A percentile compares a stretch with the other conserved stretches of the same genome.
Conservation (phyloP, 768 basidiomycete species). For the Lactarius deliciosus region DNA sequence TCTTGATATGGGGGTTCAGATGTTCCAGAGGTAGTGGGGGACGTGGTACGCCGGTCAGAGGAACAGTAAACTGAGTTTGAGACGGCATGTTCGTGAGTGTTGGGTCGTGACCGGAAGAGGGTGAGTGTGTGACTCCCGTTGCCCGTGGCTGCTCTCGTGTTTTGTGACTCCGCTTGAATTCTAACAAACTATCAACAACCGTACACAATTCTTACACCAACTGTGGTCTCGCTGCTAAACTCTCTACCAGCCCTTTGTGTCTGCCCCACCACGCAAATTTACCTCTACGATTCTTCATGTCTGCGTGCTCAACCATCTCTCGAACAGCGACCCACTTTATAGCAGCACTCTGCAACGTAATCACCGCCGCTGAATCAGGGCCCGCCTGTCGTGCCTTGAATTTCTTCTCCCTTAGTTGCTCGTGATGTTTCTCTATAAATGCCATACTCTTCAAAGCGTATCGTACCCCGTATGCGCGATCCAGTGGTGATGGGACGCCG, state of each 20-base stretch:
- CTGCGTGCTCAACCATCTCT: slow-evolving; percentile 83
- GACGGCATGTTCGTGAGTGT: slow-evolving; percentile 24
- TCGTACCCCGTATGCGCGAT: slow-evolving; percentile 88
- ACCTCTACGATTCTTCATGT: slow-evolving; percentile 87
- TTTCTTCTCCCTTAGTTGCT: slow-evolving; percentile 49
- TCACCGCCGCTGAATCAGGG: slow-evolving; percentile 77
- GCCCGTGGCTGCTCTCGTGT: slow-evolving; percentile 17
- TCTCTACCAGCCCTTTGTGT: slow-evolving; percentile 69
- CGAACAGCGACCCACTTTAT: slow-evolving; percentile 82
- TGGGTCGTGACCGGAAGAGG: slow-evolving; percentile 7
- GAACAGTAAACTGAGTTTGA: slow-evolving; percentile 24
- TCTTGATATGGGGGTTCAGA: slow-evolving; percentile 33
- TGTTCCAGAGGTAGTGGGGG: slow-evolving; percentile 30
- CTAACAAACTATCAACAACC: slow-evolving; percentile 5
- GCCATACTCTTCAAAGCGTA: slow-evolving; percentile 90
- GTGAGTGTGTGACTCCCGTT: slow-evolving; percentile 9
- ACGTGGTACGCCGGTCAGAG: slow-evolving; percentile 25
- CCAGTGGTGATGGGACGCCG: slow-evolving; percentile 91
- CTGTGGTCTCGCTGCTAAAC: slow-evolving; percentile 64
- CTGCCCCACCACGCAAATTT: slow-evolving; percentile 76
- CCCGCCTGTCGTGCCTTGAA: slow-evolving; percentile 54
- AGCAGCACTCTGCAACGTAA: slow-evolving; percentile 83
- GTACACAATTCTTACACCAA: slow-evolving; percentile 37
- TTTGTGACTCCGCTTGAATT: slow-evolving; percentile 22
- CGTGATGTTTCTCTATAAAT: slow-evolving; percentile 86